These are phyloP conservation scores for Penicillium chermesinum DNA, from an alignment of 495 filamentous ascomycete species.

Conservation along the genomic window DNA sequence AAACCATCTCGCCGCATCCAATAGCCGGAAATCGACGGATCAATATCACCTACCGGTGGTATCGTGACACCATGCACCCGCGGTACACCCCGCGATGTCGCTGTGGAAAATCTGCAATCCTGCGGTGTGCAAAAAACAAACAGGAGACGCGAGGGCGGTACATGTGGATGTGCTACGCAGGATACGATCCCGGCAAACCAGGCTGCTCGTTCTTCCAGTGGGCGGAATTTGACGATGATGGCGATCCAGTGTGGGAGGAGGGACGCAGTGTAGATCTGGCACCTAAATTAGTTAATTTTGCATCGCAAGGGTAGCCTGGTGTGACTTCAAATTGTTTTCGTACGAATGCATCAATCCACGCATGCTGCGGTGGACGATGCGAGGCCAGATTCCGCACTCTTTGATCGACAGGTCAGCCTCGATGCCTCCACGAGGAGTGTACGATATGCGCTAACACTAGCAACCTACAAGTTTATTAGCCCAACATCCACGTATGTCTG, in stretches of 20 bases:
- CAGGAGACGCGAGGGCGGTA: constrained; percentile 71
- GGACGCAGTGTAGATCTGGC: constrained; percentile 14
- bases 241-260: constrained; percentile 61
- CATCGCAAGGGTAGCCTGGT: constrained; percentile 14
- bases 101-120: constrained; percentile 64
- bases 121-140: constrained; percentile 74
- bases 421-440: too few species aligned
- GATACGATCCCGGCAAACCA: constrained; percentile 68
- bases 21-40: constrained; percentile 73
- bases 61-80: constrained; percentile 70
- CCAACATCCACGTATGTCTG: too few species aligned
- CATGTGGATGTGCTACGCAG: constrained; percentile 91
- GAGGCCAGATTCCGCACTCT: too few species aligned
- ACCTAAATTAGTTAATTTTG: constrained; percentile 30
- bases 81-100: constrained; percentile 51
- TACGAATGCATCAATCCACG: too few species aligned
- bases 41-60: constrained; percentile 92
- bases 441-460: too few species aligned
- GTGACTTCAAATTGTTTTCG: too few species aligned
- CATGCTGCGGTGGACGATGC: too few species aligned
- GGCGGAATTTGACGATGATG: constrained; percentile 86
- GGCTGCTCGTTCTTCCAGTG: constrained; percentile 81
- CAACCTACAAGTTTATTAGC: too few species aligned
- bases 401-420: too few species aligned
- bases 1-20: constrained; percentile 74